Evolutionary conservation across 768 basidiomycete species (phyloP).

Genomic region (Daedaleopsis nitida): DNA sequence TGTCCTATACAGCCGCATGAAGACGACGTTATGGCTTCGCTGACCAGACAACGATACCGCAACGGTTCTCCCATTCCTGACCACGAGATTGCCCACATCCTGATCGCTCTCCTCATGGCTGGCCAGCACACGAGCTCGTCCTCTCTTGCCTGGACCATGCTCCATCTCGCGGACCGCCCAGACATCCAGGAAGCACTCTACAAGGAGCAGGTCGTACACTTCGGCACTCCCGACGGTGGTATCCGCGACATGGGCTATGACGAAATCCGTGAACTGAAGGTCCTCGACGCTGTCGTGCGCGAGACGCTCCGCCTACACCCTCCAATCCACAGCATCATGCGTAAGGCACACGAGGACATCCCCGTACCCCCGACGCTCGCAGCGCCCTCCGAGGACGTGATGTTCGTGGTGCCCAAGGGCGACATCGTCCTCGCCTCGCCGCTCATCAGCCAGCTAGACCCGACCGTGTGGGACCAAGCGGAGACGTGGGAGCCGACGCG

Average conservation of each 20-base stretch:
- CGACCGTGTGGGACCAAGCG: conserved; percentile 75
- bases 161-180: conserved; percentile 79
- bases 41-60: conserved; percentile 83
- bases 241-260: conserved; percentile 84
- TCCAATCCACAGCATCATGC: conserved; percentile 95
- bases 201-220: conserved; percentile 84
- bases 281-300: conserved; percentile 88
- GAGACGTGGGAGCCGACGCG: conserved; percentile 75
- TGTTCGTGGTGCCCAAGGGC: conserved; percentile 88
- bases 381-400: conserved; percentile 69
- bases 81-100: conserved; percentile 94
- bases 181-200: conserved; percentile 80
- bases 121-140: conserved; percentile 98
- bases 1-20: conserved; percentile 51
- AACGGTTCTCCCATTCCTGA: conserved; percentile 77
- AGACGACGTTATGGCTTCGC: conserved; percentile 90
- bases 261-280: conserved; percentile 76
- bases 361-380: conserved; percentile 79
- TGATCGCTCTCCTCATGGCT: conserved; percentile 99
- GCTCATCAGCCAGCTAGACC: conserved; percentile 86
- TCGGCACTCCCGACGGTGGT: conserved; percentile 77
- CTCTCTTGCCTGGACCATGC: conserved; percentile 85
- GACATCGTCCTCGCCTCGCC: conserved; percentile 90
- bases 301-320: conserved; percentile 94
- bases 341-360: conserved; percentile 86